Percentiles rank a stretch among this genome's conserved stretches.
Evolutionary conservation across 2,329 filamentous ascomycete genomes (phyloP).

Genomic region (Aspergillus intermedius): DNA sequence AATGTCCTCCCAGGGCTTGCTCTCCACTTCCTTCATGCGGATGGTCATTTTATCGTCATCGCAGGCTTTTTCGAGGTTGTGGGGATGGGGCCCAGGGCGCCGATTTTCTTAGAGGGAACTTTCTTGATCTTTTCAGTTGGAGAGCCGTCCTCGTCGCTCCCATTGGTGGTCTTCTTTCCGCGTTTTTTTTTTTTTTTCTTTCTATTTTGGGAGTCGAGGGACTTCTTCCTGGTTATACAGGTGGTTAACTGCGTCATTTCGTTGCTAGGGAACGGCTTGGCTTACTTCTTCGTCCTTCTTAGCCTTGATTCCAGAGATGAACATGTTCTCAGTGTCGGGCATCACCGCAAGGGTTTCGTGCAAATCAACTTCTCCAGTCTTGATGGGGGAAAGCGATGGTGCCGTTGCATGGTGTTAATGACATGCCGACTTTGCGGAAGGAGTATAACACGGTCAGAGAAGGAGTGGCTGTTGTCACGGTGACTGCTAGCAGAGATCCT

Average conservation of each 20-base stretch:
- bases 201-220: conserved; percentile 5
- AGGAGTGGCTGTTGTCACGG: too few species aligned
- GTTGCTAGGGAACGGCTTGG: not conserved
- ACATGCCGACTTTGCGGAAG: too few species aligned
- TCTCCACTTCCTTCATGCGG: not conserved
- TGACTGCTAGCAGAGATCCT: too few species aligned
- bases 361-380: too few species aligned
- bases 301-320: not conserved
- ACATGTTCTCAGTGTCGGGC: too few species aligned
- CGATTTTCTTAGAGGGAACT: conserved; percentile 5
- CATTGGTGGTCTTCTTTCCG: conserved; percentile 11
- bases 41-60: not conserved
- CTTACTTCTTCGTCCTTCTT: not conserved
- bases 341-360: too few species aligned
- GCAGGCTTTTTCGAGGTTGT: conserved; percentile 10
- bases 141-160: not conserved
- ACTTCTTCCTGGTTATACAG: not conserved
- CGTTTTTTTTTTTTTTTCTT: too few species aligned
- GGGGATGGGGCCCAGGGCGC: conserved; percentile 13
- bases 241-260: not conserved
- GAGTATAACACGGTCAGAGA: too few species aligned
- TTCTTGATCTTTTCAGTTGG: conserved; percentile 12
- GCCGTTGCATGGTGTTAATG: too few species aligned
- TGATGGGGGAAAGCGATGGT: too few species aligned
- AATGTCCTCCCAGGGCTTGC: not conserved